A percentile compares a stretch with the other conserved stretches of the same genome.
Evolutionary conservation across 495 filamentous ascomycete species (phyloP).

Genomic region (Apiosordaria backusii): DNA sequence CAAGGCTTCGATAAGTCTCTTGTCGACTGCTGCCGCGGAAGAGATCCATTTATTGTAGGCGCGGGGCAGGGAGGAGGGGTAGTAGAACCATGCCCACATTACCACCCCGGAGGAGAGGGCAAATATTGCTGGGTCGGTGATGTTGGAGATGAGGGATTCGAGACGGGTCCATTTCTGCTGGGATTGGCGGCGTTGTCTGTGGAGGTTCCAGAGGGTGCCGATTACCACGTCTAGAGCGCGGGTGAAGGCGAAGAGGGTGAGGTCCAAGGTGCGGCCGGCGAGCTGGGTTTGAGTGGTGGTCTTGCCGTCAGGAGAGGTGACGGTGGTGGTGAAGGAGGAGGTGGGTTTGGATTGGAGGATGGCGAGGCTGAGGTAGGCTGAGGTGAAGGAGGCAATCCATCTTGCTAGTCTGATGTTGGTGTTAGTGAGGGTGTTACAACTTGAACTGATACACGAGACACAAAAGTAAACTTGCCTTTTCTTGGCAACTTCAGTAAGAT

Average conservation of each 20-base stretch:
- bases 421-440: not conserved
- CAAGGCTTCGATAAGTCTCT: slow-evolving; percentile 70
- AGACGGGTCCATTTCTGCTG: slow-evolving; percentile 48
- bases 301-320: slow-evolving; percentile 15
- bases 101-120: slow-evolving; percentile 71
- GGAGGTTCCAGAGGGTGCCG: slow-evolving; percentile 60
- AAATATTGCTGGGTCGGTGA: slow-evolving; percentile 71
- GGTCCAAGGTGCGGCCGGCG: slow-evolving; percentile 78
- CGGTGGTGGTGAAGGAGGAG: slow-evolving; percentile 38
- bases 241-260: slow-evolving; percentile 75
- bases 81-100: slow-evolving; percentile 91
- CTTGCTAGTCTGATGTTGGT: slow-evolving; percentile 37
- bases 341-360: slow-evolving; percentile 47
- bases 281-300: slow-evolving; percentile 33
- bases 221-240: slow-evolving; percentile 72
- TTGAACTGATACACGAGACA: not conserved
- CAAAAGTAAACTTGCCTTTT: slow-evolving; percentile 28
- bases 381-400: slow-evolving; percentile 49
- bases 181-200: slow-evolving; percentile 34
- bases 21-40: slow-evolving; percentile 73
- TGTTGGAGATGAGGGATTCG: slow-evolving; percentile 49
- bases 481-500: slow-evolving; percentile 29
- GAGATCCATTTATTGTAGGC: slow-evolving; percentile 86
- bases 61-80: slow-evolving; percentile 62
- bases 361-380: slow-evolving; percentile 48